These are phyloP conservation scores for Millerozyma acaciae DNA, from an alignment of 805 yeast species.

Conservation along the genomic window DNA sequence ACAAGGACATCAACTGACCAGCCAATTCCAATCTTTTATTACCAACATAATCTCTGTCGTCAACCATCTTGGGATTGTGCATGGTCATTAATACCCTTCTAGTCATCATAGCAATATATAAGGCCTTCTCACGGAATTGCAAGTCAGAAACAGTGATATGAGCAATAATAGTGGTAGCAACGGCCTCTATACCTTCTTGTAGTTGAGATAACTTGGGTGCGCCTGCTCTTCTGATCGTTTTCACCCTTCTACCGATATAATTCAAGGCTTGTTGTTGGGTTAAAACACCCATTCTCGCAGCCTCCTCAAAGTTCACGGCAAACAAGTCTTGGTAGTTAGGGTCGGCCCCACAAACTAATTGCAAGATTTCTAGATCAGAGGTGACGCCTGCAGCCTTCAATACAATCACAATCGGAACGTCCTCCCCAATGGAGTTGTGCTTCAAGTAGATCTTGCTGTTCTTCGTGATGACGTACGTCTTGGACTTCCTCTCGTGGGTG, in stretches of 20 bases:
- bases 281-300: slow-evolving; percentile 75
- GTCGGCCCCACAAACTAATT: slow-evolving; percentile 88
- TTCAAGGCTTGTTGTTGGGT: slow-evolving; percentile 94
- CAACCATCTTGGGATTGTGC: slow-evolving; percentile 92
- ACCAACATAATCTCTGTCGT: slow-evolving; percentile 98
- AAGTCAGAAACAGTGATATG: slow-evolving; percentile 82
- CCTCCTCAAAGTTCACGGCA: slow-evolving; percentile 91
- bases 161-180: slow-evolving; percentile 94
- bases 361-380: slow-evolving; percentile 90
- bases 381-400: slow-evolving; percentile 93
- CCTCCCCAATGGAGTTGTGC: slow-evolving; percentile 94
- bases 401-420: slow-evolving; percentile 88
- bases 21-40: slow-evolving; percentile 95
- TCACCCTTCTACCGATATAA: slow-evolving; percentile 86
- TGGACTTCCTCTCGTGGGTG: slow-evolving; percentile 96
- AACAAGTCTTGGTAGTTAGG: slow-evolving; percentile 87
- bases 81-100: slow-evolving; percentile 94
- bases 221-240: slow-evolving; percentile 83
- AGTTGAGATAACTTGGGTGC: slow-evolving; percentile 72
- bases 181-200: slow-evolving; percentile 96
- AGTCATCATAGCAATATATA: slow-evolving; percentile 94
- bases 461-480: slow-evolving; percentile 91
- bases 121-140: slow-evolving; percentile 90
- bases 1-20: slow-evolving; percentile 90
- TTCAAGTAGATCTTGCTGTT: slow-evolving; percentile 85